Percentiles rank a stretch among this genome's conserved stretches.
phyloP scores from a whole-genome alignment of 2,329 filamentous ascomycete genomes.

The Fusarium gaditjirri region DNA sequence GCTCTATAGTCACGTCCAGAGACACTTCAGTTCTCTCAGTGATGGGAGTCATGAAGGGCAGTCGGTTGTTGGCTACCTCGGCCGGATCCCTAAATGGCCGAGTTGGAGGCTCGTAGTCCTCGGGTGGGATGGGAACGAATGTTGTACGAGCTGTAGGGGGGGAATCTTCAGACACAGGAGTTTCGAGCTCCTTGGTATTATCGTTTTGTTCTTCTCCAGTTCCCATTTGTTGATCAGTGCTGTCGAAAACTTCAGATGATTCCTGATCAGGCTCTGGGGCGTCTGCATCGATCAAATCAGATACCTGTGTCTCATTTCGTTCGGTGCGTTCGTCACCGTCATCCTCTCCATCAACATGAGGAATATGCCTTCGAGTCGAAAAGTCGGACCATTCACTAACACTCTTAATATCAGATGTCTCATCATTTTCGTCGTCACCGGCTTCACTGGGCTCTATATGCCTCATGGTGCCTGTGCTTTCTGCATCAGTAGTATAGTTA shows the following conservation, averaged over 20 bases:
- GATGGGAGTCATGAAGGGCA: slow-evolving; percentile 99
- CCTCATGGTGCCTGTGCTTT: slow-evolving; percentile 83
- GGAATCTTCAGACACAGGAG: slow-evolving; percentile 54
- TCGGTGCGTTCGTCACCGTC: slow-evolving; percentile 45
- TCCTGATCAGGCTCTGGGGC: slow-evolving; percentile 41
- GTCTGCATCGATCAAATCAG: slow-evolving; percentile 54
- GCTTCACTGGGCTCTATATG: slow-evolving; percentile 64
- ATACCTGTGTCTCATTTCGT: slow-evolving; percentile 49
- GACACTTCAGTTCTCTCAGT: slow-evolving; percentile 95
- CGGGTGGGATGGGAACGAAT: slow-evolving; percentile 85
- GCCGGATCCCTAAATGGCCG: slow-evolving; percentile 83
- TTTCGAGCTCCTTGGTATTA: slow-evolving; percentile 54
- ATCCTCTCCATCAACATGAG: slow-evolving; percentile 54
- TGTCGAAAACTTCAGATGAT: slow-evolving; percentile 12
- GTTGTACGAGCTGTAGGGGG: slow-evolving; percentile 67
- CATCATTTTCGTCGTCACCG: slow-evolving; percentile 60
- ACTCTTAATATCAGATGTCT: slow-evolving; percentile 67
- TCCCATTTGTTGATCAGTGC: slow-evolving; percentile 4
- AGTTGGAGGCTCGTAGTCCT: slow-evolving; percentile 84
- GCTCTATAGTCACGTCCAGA: slow-evolving; percentile 72
- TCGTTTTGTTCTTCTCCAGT: slow-evolving; percentile 40
- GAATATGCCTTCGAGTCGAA: slow-evolving; percentile 76
- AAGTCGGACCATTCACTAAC: slow-evolving; percentile 92
- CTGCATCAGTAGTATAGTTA: slow-evolving; percentile 85
- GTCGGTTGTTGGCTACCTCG: slow-evolving; percentile 85